Evolutionary conservation across 176 grass and related monocot species (phyloP).

Genomic region (Elymus sibiricus): DNA sequence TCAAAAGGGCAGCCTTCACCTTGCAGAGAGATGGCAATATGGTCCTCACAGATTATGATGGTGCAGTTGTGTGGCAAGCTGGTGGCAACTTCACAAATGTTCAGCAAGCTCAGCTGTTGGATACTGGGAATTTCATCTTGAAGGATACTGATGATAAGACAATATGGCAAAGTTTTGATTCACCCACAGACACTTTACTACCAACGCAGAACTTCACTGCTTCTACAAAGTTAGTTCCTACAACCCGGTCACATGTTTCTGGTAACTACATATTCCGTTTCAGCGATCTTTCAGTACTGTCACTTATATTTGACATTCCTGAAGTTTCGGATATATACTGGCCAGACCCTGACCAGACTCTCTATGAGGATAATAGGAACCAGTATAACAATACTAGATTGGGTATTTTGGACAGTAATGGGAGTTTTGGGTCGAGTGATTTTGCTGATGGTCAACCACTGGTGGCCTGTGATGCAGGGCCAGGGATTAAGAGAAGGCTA

Average conservation of each 20-base stretch:
- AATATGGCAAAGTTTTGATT: background rate
- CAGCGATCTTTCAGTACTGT: background rate
- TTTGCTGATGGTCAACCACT: background rate
- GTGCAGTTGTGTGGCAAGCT: conserved; percentile 16
- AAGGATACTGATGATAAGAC: background rate
- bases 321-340: background rate
- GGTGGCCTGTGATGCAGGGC: background rate
- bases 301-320: background rate
- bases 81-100: background rate
- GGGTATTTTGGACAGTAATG: background rate
- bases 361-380: background rate
- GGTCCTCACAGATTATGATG: conserved; percentile 29
- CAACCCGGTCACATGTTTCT: background rate
- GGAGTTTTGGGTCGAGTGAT: background rate
- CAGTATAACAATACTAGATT: background rate
- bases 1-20: conserved; percentile 25
- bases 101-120: background rate
- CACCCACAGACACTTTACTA: background rate
- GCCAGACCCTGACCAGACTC: background rate
- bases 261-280: background rate
- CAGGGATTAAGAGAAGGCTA: background rate
- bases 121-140: background rate
- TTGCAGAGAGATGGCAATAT: conserved; percentile 29
- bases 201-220: accelerated
- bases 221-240: background rate